phyloP scores from a whole-genome alignment of 2,329 filamentous ascomycete species.

The Paecilomyces formosus region DNA sequence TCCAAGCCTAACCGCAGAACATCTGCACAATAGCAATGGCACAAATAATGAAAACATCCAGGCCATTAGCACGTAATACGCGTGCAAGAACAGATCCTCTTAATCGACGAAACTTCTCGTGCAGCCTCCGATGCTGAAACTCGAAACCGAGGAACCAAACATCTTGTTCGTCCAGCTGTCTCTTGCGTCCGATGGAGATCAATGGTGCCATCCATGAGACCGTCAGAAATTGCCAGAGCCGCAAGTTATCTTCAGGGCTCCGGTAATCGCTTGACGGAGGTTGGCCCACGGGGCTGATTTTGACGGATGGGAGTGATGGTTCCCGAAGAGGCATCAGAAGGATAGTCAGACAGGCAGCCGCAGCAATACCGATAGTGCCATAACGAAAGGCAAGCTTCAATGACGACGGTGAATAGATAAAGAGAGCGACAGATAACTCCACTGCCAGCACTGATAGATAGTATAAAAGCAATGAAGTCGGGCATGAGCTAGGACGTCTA shows the following conservation, averaged over 20 bases:
- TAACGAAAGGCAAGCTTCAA: constrained; percentile 15
- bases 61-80: constrained; percentile 66
- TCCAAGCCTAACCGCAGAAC: constrained; percentile 36
- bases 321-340: constrained; percentile 65
- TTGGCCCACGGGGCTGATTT: constrained; percentile 53
- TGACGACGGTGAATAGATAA: constrained; percentile 8
- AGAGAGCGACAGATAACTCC: constrained; percentile 24
- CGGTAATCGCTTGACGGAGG: constrained; percentile 54
- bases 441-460: constrained; percentile 26
- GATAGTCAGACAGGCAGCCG: constrained; percentile 46
- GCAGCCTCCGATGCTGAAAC: constrained; percentile 71
- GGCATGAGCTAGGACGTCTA: constrained; percentile 35
- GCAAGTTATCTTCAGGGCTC: constrained; percentile 71
- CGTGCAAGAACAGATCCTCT: constrained; percentile 64
- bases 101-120: constrained; percentile 66
- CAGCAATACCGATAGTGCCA: constrained; percentile 31
- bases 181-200: constrained; percentile 55
- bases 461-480: constrained; percentile 29
- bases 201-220: constrained; percentile 76
- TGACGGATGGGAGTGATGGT: constrained; percentile 43
- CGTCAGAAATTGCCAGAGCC: constrained; percentile 74
- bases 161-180: constrained; percentile 67
- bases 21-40: constrained; percentile 58
- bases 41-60: constrained; percentile 66
- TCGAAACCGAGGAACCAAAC: constrained; percentile 75